Evolutionary conservation across 371 early-diverging fungal genomes (phyloP).

Genomic region (Syncephalis plumigaleata): DNA sequence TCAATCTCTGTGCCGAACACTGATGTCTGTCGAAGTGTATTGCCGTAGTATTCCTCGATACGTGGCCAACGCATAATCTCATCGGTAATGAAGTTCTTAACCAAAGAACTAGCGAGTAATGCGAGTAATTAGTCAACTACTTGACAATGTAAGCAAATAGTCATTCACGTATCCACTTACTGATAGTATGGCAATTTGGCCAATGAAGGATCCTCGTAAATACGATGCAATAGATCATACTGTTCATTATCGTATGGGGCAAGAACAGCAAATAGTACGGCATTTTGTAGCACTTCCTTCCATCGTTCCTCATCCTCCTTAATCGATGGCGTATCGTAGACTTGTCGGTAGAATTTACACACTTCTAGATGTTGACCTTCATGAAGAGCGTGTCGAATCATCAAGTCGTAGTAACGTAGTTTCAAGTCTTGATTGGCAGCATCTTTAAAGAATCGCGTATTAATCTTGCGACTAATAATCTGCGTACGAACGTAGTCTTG

Average conservation of each 20-base stretch:
- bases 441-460: slow-evolving; percentile 77
- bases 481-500: slow-evolving; percentile 81
- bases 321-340: slow-evolving; percentile 70
- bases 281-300: slow-evolving; percentile 60
- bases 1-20: slow-evolving; percentile 56
- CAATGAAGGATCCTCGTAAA: slow-evolving; percentile 58
- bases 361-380: slow-evolving; percentile 74
- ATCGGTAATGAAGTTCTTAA: slow-evolving; percentile 71
- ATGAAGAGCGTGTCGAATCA: slow-evolving; percentile 88
- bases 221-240: slow-evolving; percentile 74
- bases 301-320: slow-evolving; percentile 64
- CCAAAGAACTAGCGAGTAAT: slow-evolving; percentile 20
- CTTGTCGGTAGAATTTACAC: slow-evolving; percentile 79
- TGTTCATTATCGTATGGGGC: slow-evolving; percentile 95
- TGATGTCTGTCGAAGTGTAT: slow-evolving; percentile 39
- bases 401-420: slow-evolving; percentile 83
- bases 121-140: no score
- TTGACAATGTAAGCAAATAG: no score
- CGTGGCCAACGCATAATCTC: slow-evolving; percentile 91
- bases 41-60: slow-evolving; percentile 73
- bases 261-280: slow-evolving; percentile 68
- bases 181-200: slow-evolving; percentile 48
- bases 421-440: slow-evolving; percentile 81
- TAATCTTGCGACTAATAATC: slow-evolving; percentile 90
- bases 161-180: slow-evolving; percentile 16